Evolutionary conservation across 148 eudicot species (phyloP), one percentile per base, ranked within the genome.

Genomic region (Dianthus caryophyllus): DNA sequence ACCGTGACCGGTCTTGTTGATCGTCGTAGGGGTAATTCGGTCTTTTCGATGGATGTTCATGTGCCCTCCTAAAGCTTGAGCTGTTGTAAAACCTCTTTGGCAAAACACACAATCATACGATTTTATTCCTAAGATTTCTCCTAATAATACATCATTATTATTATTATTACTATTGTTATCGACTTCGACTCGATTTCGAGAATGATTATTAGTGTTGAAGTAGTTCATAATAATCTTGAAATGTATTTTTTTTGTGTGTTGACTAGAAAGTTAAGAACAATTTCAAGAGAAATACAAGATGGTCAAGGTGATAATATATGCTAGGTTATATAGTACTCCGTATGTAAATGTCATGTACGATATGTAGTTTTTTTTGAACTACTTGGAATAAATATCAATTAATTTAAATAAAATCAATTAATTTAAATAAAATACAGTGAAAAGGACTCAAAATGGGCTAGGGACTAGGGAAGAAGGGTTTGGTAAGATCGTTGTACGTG

Each of bases 11-110:
- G 78, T 52, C 47, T 60, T 55, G 20, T 67, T 64, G 54, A 54
- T 9, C 7, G 38, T 25, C 4, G 70, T 54, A 4, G 75, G 29
- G 50, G 70, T 78, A 41, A 73, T 75, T 43, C 84, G 70, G 64
- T 85, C 85, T 73, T 82, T 85, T 16, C 87, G 68, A 64, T 85
- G 90, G 55, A 85, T 85, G 38, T 85, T 85, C 85, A 85, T 85
- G 50, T 85, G 89, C 33, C 89, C 89, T 33, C 89, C 89, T 62
- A 85, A 61, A 53, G 87, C 90, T 66, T 85, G 90, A n/a, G 90
- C 90, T 0, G 87, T 81, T 6, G 81, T 79, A 78, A 85, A 85
- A 17, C 90, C 87, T 60, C 84, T 74, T 72, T 75, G 80, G 57
- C 90, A 85, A 66, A 81, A 83, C 44, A 85, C 83, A 68, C 90